These are phyloP conservation scores for Picea glauca DNA, from an alignment of 75 land plant genomes.

Conservation along the genomic window DNA sequence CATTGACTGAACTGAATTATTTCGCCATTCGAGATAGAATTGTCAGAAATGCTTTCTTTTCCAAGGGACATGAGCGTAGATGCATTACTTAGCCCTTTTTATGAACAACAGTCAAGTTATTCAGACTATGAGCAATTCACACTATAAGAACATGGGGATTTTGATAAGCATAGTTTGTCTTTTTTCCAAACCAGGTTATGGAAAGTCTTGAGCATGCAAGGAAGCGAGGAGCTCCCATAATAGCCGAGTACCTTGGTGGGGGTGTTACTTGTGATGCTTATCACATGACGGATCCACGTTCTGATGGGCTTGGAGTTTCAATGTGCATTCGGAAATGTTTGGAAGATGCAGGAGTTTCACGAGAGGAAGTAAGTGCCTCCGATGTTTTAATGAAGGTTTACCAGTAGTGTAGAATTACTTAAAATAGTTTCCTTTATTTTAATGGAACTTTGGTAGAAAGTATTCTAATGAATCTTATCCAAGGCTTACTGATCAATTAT, in stretches of 20 bases:
- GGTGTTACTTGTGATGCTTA: slow-evolving; percentile 55
- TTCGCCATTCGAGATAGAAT: too few relatives aligned
- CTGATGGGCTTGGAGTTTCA: slow-evolving; percentile 59
- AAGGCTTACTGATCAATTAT: background rate
- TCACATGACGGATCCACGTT: slow-evolving; percentile 56
- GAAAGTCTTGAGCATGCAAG: slow-evolving; percentile 58
- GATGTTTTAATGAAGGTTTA: background rate
- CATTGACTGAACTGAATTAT: background rate
- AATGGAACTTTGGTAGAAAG: background rate
- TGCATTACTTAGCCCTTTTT: background rate
- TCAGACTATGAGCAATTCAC: background rate
- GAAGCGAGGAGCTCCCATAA: slow-evolving; percentile 44
- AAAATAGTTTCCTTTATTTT: too few relatives aligned
- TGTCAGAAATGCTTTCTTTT: too few relatives aligned
- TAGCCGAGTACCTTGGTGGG: slow-evolving; percentile 57
- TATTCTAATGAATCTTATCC: background rate
- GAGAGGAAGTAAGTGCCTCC: slow-evolving; percentile 36
- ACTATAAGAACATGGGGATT: background rate
- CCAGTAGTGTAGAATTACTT: too few relatives aligned
- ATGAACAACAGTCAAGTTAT: background rate
- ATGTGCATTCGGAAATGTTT: slow-evolving; percentile 32
- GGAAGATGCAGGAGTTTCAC: slow-evolving; percentile 50
- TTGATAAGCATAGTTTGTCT: background rate
- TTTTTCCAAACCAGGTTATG: slow-evolving; percentile 32
- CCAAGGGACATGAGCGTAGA: background rate